A percentile compares a stretch with the other conserved stretches of the same genome.
Conservation (phyloP, 1,284 basidiomycete genomes). For the Ustilago crameri region DNA sequence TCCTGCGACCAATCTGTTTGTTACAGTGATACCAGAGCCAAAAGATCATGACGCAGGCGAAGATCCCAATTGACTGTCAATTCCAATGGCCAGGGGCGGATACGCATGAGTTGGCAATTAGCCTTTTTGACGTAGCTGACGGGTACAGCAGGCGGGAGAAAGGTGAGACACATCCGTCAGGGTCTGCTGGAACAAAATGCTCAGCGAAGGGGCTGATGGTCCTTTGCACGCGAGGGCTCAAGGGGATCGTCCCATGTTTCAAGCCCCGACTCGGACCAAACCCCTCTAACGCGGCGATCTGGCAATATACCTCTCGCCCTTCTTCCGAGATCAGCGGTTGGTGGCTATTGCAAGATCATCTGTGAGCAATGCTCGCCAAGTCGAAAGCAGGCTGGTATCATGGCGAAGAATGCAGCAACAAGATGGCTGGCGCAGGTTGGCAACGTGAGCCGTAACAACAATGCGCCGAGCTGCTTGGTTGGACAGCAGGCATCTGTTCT, state of each 20-base stretch:
- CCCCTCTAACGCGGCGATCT: background rate
- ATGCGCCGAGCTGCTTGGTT: too few species aligned
- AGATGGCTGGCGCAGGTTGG: too few species aligned
- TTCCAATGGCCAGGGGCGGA: background rate
- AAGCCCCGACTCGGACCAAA: background rate
- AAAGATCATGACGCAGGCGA: background rate
- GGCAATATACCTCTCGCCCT: background rate
- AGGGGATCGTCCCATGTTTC: background rate
- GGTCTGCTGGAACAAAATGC: too few species aligned
- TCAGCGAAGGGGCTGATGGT: background rate
- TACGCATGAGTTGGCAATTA: background rate
- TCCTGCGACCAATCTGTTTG: slow-evolving; percentile 1
- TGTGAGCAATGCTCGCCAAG: background rate
- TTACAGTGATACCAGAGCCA: background rate
- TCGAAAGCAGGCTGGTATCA: background rate
- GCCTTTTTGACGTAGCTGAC: background rate
- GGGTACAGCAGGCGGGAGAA: background rate
- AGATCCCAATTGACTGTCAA: background rate
- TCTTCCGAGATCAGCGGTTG: background rate
- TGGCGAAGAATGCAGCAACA: background rate
- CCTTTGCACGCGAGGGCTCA: too few species aligned
- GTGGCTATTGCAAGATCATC: background rate
- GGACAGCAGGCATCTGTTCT: too few species aligned
- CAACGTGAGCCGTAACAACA: too few species aligned
- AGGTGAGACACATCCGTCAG: background rate